Percentiles rank a stretch among this genome's conserved stretches.
These are phyloP conservation scores for Lodderomyces elongisporus DNA, from an alignment of 1,139 yeast genomes.

Conservation along the genomic window DNA sequence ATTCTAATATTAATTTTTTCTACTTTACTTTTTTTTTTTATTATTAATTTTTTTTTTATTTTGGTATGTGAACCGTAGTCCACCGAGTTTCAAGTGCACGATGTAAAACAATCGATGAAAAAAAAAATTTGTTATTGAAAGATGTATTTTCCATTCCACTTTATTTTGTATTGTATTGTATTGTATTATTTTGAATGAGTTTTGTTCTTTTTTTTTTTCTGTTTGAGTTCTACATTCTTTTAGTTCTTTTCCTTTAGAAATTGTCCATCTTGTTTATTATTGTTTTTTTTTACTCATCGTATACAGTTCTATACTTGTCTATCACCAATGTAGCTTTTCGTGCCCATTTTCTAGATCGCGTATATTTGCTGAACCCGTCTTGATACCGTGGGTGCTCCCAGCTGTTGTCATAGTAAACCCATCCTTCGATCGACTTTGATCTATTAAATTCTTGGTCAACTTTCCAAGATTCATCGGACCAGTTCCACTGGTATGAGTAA, in stretches of 20 bases:
- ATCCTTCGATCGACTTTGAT: slow-evolving; percentile 37
- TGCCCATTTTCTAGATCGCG: slow-evolving; percentile 48
- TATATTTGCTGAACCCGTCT: slow-evolving; percentile 49
- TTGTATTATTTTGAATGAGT: too few species aligned
- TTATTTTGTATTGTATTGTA: too few species aligned
- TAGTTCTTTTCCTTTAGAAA: neutral
- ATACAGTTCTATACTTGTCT: slow-evolving; percentile 32
- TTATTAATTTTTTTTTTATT: too few species aligned
- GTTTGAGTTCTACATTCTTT: neutral
- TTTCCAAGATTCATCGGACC: slow-evolving; percentile 51
- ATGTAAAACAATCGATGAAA: too few species aligned
- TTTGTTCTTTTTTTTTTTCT: slow-evolving; percentile 1
- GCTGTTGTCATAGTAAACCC: slow-evolving; percentile 49
- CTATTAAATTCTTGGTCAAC: slow-evolving; percentile 38
- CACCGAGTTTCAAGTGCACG: too few species aligned
- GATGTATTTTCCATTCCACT: too few species aligned
- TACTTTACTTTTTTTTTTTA: too few species aligned
- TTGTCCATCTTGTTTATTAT: slow-evolving; percentile 3
- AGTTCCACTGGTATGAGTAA: slow-evolving; percentile 46
- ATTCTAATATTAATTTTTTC: too few species aligned
- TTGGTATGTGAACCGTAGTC: too few species aligned
- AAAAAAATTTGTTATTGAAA: too few species aligned
- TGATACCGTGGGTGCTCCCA: slow-evolving; percentile 41
- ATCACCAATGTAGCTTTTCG: slow-evolving; percentile 44
- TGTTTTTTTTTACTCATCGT: slow-evolving; percentile 15